Conservation (phyloP, 2,329 filamentous ascomycete species). For the Colletotrichum echinochloae region DNA sequence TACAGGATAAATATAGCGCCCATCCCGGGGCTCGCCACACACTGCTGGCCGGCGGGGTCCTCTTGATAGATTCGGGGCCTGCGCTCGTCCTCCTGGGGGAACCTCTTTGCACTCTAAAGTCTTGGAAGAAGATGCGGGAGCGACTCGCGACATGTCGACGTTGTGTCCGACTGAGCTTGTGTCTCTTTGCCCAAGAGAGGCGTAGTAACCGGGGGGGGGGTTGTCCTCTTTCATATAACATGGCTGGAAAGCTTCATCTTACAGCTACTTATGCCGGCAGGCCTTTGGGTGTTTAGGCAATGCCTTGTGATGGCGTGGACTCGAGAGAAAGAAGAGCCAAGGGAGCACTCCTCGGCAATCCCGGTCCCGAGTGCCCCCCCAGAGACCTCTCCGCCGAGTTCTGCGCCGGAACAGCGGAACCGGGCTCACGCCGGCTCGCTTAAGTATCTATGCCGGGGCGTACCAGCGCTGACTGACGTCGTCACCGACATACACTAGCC, state of each 20-base stretch:
- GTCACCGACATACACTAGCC: background rate
- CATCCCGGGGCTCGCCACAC: background rate
- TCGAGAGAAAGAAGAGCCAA: background rate
- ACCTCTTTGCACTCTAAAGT: background rate
- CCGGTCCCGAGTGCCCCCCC: background rate
- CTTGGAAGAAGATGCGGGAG: background rate
- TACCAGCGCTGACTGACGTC: background rate
- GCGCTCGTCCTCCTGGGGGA: background rate
- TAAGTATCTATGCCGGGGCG: background rate
- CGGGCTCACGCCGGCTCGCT: background rate
- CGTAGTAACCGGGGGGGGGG: no score
- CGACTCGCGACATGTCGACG: background rate
- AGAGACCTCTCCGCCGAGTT: background rate
- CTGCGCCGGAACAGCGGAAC: background rate
- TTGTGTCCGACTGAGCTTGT: background rate
- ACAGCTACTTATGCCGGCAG: background rate
- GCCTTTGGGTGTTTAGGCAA: background rate
- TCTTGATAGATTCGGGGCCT: background rate
- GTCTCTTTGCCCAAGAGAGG: no score
- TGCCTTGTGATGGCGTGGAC: background rate
- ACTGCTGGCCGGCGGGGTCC: conserved; percentile 1
- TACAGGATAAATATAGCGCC: conserved; percentile 4
- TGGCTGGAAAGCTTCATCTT: background rate
- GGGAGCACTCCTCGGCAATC: background rate
- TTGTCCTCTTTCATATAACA: no score